phyloP scores from a whole-genome alignment of 345 rosid species.

The Boechera divaricarpa region DNA sequence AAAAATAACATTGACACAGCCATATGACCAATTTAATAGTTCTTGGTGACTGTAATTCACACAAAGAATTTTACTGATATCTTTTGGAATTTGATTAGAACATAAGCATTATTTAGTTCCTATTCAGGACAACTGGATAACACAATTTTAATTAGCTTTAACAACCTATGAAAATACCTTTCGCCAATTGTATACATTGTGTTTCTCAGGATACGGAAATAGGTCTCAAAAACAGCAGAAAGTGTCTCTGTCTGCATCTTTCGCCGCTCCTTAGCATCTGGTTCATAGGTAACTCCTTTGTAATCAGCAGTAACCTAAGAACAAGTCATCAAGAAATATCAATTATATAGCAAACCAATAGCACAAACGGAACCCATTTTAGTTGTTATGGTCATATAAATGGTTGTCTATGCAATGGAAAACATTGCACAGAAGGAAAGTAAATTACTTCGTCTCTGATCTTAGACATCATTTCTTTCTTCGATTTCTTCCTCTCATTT shows the following conservation, averaged over 20 bases:
- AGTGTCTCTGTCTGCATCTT: conserved; percentile 84
- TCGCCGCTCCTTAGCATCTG: conserved; percentile 64
- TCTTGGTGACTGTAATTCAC: conserved; percentile 22
- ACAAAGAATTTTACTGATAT: neutral
- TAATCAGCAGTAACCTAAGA: conserved; percentile 85
- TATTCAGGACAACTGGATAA: neutral
- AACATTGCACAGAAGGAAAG: conserved; percentile 17
- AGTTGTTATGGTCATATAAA: conserved; percentile 11
- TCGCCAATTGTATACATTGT: conserved; percentile 55
- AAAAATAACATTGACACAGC: neutral
- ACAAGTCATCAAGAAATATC: neutral
- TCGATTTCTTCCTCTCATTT: conserved; percentile 72
- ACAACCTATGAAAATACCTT: conserved; percentile 53
- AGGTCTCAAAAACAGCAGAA: conserved; percentile 86
- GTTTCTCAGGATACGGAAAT: conserved; percentile 87
- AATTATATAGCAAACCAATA: conserved; percentile 17
- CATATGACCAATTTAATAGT: conserved; percentile 3
- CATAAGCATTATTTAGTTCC: neutral
- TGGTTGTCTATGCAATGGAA: conserved; percentile 7
- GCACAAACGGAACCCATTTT: neutral
- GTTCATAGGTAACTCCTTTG: conserved; percentile 66
- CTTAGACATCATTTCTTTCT: conserved; percentile 67
- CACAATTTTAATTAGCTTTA: conserved; percentile 22
- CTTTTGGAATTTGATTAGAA: neutral
- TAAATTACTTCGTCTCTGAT: conserved; percentile 76